A percentile compares a stretch with the other conserved stretches of the same genome.
These are phyloP conservation scores for Heterobasidion occidentale DNA, from an alignment of 1,284 basidiomycete species.

Conservation along the genomic window DNA sequence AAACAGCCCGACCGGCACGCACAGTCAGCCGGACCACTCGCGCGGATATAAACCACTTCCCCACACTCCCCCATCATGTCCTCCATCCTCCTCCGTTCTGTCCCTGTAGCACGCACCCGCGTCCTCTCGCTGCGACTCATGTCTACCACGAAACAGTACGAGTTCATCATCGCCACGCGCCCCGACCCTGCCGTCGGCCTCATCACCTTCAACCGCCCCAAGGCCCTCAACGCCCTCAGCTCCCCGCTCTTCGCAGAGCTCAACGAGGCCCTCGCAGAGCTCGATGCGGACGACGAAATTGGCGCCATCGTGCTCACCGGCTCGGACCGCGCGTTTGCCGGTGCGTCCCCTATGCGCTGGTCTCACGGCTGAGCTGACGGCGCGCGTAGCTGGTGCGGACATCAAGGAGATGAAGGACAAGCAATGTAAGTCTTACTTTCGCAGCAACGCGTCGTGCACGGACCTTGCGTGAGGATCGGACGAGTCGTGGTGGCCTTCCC, in stretches of 20 bases:
- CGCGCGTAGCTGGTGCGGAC: constrained; percentile 66
- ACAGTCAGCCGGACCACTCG: too few relatives aligned
- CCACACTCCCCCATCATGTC: constrained; percentile 6
- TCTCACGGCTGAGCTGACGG: not conserved
- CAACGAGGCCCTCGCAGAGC: constrained; percentile 66
- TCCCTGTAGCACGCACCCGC: not conserved
- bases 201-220: constrained; percentile 93
- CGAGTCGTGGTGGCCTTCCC: too few relatives aligned
- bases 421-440: constrained; percentile 51
- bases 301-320: constrained; percentile 93
- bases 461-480: not conserved
- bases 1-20: too few relatives aligned
- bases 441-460: not conserved
- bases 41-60: not conserved
- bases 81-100: constrained; percentile 1
- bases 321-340: constrained; percentile 89
- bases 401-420: constrained; percentile 95
- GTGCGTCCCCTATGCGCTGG: constrained; percentile 30
- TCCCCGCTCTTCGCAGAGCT: constrained; percentile 75
- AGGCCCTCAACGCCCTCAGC: constrained; percentile 90
- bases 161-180: constrained; percentile 69
- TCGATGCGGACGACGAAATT: constrained; percentile 66
- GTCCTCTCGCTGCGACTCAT: constrained; percentile 5
- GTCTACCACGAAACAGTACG: constrained; percentile 34
- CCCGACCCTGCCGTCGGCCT: constrained; percentile 77